These are phyloP conservation scores for Tetraselmis chui DNA, from an alignment of 139 green algal species.

Conservation along the genomic window DNA sequence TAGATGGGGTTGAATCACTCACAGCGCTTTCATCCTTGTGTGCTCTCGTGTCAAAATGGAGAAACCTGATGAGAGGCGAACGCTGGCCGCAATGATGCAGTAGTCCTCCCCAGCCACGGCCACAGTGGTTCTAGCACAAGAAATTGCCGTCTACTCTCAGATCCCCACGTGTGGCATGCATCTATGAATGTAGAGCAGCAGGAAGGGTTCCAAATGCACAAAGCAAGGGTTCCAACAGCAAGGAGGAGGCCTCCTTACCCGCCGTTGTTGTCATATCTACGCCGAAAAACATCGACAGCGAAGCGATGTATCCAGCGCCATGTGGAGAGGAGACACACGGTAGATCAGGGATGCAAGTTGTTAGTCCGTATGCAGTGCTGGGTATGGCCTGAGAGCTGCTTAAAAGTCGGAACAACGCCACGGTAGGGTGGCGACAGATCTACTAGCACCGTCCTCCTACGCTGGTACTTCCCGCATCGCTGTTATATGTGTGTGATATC, in stretches of 20 bases:
- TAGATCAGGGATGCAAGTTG: too few species aligned
- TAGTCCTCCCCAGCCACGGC: constrained; percentile 94
- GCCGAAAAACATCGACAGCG: neutral
- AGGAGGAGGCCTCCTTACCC: neutral
- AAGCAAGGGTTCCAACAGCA: neutral
- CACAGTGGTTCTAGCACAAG: constrained; percentile 72
- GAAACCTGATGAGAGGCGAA: constrained; percentile 91
- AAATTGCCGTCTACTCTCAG: constrained; percentile 25
- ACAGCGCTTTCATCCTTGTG: constrained; percentile 80
- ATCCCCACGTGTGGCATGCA: neutral
- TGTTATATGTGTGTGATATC: too few species aligned
- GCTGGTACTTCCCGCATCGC: too few species aligned
- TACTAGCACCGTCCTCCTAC: too few species aligned
- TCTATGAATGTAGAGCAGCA: neutral
- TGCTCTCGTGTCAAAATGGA: constrained; percentile 84
- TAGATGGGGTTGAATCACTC: too few species aligned
- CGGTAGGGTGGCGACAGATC: too few species aligned
- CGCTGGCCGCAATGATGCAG: constrained; percentile 90
- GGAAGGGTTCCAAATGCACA: neutral
- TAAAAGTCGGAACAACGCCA: too few species aligned
- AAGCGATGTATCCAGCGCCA: too few species aligned
- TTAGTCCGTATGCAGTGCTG: too few species aligned
- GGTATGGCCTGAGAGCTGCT: too few species aligned
- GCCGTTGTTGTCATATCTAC: neutral
- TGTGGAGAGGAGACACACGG: too few species aligned